Percentiles rank a stretch among this genome's conserved stretches.
Evolutionary conservation across 352 stramenopile genomes (phyloP).

Genomic region (Blastocystis sp.): DNA sequence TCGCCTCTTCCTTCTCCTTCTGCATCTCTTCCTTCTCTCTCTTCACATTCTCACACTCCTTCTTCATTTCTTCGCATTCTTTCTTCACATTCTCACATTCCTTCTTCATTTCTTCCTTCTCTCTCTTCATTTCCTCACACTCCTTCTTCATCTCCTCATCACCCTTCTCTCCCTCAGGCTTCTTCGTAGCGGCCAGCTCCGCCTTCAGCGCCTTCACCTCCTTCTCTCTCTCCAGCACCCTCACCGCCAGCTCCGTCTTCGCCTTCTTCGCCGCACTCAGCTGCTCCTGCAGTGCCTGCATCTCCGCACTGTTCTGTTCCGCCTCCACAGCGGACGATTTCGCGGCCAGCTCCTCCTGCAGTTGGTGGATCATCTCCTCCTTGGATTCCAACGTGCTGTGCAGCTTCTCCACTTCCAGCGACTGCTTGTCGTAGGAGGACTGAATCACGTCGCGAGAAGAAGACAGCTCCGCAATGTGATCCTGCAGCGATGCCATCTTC

Average conservation of each 20-base stretch:
- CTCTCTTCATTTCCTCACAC: neutral
- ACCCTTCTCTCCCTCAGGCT: neutral
- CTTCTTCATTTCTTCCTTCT: neutral
- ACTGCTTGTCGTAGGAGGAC: neutral
- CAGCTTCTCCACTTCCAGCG: neutral
- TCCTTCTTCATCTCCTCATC: neutral
- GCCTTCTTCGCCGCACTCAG: neutral
- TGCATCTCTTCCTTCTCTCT: neutral
- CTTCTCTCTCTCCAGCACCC: neutral
- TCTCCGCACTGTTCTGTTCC: neutral
- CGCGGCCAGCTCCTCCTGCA: neutral
- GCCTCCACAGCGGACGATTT: neutral
- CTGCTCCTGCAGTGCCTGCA: neutral
- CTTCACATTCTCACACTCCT: neutral
- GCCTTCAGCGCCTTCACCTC: neutral
- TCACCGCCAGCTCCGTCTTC: neutral
- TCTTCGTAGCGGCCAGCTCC: neutral
- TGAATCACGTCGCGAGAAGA: neutral
- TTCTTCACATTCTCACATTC: neutral
- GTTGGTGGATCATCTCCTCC: neutral
- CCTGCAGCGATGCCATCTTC: neutral
- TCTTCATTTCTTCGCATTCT: neutral
- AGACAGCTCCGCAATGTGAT: neutral
- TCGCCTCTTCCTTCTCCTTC: neutral
- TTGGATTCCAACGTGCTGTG: constrained; percentile 4